Conservation (phyloP, 345 rosid genomes). For the Syzygium oleosum region DNA sequence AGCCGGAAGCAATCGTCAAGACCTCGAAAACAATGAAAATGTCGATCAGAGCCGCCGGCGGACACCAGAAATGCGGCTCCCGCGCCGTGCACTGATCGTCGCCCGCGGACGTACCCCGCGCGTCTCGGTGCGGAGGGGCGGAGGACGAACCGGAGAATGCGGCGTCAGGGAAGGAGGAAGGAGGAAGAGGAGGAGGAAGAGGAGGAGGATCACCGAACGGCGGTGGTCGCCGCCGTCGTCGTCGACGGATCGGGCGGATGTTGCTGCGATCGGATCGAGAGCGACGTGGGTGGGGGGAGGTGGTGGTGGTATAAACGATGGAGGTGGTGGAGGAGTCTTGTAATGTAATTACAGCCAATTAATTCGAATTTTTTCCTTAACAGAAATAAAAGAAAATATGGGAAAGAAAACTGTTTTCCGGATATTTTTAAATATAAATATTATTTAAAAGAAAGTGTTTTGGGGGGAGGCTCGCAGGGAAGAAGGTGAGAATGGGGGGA, state of each 20-base stretch:
- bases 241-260: not conserved
- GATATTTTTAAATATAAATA: no score
- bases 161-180: not conserved
- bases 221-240: not conserved
- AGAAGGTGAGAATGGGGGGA: not conserved
- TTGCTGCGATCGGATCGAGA: not conserved
- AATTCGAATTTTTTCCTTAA: not conserved
- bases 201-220: not conserved
- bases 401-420: not conserved
- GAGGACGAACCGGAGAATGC: not conserved
- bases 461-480: no score
- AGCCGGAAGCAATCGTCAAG: not conserved
- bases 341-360: not conserved
- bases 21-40: not conserved
- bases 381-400: not conserved
- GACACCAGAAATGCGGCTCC: not conserved
- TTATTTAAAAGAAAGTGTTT: no score
- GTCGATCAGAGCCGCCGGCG: not conserved
- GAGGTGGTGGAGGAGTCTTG: not conserved
- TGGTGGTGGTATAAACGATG: not conserved
- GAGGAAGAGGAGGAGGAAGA: not conserved
- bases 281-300: not conserved
- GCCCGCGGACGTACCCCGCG: not conserved
- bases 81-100: not conserved
- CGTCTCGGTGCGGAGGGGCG: not conserved